Percentiles rank a stretch among this genome's conserved stretches.
phyloP scores from a whole-genome alignment of 768 basidiomycete species.

The Leucocoprinus leucothites region DNA sequence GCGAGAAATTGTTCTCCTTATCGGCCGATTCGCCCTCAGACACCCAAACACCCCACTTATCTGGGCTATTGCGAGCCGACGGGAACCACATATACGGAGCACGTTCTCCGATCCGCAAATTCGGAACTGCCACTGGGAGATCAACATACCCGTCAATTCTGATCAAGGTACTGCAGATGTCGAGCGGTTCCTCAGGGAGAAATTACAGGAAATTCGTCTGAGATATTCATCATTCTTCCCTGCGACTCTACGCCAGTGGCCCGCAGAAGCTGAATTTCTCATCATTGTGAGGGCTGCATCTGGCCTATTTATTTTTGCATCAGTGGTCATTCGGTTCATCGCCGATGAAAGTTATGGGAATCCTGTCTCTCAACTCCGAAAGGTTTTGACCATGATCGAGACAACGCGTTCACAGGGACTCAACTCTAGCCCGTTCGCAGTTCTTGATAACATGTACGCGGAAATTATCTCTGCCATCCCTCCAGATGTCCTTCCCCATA shows the following conservation, averaged over 20 bases:
- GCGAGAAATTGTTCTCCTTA: slow-evolving; percentile 14
- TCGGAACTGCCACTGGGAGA: neutral
- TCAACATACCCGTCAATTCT: slow-evolving; percentile 10
- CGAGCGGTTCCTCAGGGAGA: slow-evolving; percentile 12
- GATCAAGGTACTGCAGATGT: slow-evolving; percentile 17
- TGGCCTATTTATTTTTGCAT: slow-evolving; percentile 27
- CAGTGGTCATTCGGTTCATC: slow-evolving; percentile 25
- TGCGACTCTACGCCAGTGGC: neutral
- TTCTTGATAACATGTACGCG: neutral
- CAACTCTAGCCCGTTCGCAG: neutral
- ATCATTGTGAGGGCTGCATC: slow-evolving; percentile 17
- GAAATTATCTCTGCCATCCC: neutral
- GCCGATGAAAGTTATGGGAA: neutral
- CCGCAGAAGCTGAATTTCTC: slow-evolving; percentile 11
- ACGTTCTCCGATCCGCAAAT: slow-evolving; percentile 5
- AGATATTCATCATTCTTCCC: neutral
- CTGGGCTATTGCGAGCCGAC: slow-evolving; percentile 25
- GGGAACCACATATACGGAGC: slow-evolving; percentile 20
- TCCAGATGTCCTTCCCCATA: neutral
- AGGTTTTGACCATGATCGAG: neutral
- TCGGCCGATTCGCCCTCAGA: neutral
- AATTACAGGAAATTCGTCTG: slow-evolving; percentile 12
- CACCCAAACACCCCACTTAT: slow-evolving; percentile 13
- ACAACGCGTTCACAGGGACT: neutral
- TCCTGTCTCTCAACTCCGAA: neutral